Base-by-base conservation (phyloP, 345 rosid genomes). In the Syzygium jambos region DNA sequence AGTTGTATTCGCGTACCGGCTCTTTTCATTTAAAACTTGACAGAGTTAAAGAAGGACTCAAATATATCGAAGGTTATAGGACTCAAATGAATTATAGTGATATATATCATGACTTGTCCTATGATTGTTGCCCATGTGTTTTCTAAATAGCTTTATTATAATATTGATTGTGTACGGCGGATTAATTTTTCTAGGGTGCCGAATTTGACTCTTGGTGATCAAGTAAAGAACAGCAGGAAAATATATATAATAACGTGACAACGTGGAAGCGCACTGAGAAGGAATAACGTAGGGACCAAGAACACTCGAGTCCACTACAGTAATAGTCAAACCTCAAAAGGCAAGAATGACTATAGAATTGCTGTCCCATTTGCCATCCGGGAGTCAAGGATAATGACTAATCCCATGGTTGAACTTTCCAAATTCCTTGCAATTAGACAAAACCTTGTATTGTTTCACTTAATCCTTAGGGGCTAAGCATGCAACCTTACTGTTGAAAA, bases 1-100 rank as follows among this genome's bases (percentile, higher is more conserved):
- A 65, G 78, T 65, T 68, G 80, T 34, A 34, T 4, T 34, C 25
- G 3, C 19, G 34, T 34, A 41, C 4, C 5, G 61, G 3, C 34
- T 68, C 13, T 68, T 68, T 30, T 15, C 46, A 29, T 65, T 65
- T 29, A 29, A 65, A 65, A 65, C 41, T 63, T 29, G 2, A 29
- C 1, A 0, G 78, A 65, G 0, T 65, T 65, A 65, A 29, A 1
- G 11, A 65, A 15, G 1, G 5, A 15, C 8, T 29, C 2, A 2
- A 65, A 9, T 65, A 16, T 7, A 29, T 29, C 30, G 1, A 29
- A 65, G 0, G 15, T 29, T 29, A 10, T 15, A 65, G 41, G 77
- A 29, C 0, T 9, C 41, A 65, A 15, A 65, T 29, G 3, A 14
- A 0, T 63, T n/a, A n/a, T 61, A 16, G 13, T 0, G 38, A 15